Evolutionary conservation across 2,329 filamentous ascomycete genomes (phyloP).

Genomic region (Verticillium klebahnii): DNA sequence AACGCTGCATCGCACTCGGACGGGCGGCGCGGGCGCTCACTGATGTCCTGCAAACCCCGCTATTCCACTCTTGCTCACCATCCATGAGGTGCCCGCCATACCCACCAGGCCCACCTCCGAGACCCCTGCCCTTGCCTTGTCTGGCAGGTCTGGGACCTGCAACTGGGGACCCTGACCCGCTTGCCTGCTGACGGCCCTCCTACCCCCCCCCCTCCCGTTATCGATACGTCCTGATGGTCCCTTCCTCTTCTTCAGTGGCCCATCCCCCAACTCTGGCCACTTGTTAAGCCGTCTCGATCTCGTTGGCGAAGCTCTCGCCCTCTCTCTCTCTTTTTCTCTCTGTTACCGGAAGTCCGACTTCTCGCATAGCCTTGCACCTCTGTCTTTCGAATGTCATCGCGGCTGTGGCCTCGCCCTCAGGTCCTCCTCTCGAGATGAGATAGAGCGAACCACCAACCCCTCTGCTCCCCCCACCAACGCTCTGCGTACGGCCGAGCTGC

Average conservation of each 20-base stretch:
- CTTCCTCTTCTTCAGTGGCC: background rate
- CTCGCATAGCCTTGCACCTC: background rate
- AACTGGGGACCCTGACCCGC: conserved; percentile 1
- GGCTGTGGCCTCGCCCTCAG: background rate
- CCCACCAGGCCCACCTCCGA: background rate
- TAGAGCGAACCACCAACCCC: conserved; percentile 10
- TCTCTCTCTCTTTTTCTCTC: background rate
- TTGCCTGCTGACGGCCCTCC: conserved; percentile 1
- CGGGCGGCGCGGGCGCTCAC: background rate
- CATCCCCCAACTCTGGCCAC: background rate
- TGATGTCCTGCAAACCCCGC: background rate
- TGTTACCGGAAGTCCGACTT: no score
- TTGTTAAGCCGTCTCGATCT: background rate
- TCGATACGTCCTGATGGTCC: conserved; percentile 1
- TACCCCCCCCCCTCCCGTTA: background rate
- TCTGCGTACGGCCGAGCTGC: background rate
- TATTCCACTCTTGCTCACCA: background rate
- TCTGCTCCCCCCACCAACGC: background rate
- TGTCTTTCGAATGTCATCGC: background rate
- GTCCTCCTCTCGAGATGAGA: background rate
- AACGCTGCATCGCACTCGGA: background rate
- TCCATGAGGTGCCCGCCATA: background rate
- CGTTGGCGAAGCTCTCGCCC: background rate
- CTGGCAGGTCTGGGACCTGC: background rate
- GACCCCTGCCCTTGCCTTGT: background rate